Evolutionary conservation across 106 monocot species (phyloP).

Genomic region (Dendrobium officinale): DNA sequence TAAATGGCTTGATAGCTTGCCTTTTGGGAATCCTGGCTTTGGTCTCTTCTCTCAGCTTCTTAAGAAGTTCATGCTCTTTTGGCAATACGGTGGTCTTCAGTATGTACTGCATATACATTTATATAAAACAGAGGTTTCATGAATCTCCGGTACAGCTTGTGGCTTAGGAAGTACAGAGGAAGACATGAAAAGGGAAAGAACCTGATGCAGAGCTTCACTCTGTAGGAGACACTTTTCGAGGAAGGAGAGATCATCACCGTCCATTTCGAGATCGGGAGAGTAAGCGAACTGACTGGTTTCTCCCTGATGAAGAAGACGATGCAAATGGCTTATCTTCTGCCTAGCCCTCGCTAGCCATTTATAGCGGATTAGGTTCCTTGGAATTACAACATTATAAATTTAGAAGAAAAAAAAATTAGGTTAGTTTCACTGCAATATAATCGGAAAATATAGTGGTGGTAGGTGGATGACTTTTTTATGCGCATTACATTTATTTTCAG

Average conservation of each 20-base stretch:
- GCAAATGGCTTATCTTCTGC: neutral
- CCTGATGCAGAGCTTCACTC: slow-evolving; percentile 18
- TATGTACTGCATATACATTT: slow-evolving; percentile 10
- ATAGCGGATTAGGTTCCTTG: no score
- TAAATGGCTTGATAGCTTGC: neutral
- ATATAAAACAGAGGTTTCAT: no score
- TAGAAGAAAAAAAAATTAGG: no score
- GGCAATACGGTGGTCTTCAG: slow-evolving; percentile 17
- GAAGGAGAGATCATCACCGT: slow-evolving; percentile 1
- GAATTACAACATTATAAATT: no score
- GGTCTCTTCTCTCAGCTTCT: slow-evolving; percentile 16
- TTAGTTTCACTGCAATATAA: no score
- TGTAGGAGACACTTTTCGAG: slow-evolving; percentile 4
- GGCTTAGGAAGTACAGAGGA: neutral
- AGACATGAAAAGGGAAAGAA: neutral
- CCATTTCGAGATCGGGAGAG: neutral
- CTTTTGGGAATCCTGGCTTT: slow-evolving; percentile 5
- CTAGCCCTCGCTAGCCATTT: neutral
- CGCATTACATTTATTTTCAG: no score
- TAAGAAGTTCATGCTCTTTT: slow-evolving; percentile 23
- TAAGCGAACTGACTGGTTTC: neutral
- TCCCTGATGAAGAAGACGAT: neutral
- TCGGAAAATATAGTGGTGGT: no score
- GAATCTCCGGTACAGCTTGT: no score
- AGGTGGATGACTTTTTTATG: no score